Evolutionary conservation across 305 asterid species (phyloP), one percentile per base, ranked within the genome.

Genomic region (Plantago coronopus): DNA sequence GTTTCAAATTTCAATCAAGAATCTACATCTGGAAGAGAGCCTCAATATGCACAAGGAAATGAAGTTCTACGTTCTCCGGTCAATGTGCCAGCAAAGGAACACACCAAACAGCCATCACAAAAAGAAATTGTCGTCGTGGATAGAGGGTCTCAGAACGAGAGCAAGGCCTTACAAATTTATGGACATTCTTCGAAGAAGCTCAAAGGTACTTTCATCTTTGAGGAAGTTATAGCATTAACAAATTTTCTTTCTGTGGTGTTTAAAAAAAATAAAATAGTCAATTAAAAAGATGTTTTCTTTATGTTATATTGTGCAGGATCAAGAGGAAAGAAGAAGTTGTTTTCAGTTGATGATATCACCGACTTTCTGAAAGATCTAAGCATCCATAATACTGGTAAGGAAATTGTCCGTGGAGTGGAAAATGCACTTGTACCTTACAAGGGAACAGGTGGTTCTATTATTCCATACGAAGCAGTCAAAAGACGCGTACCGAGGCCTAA

Each of bases 341-440:
- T 50, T 59, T 59, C 76, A 31, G 48, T 86, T 64, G 85, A 89
- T 66, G 68, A 67, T 42, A 68, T 91, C 45, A 73, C 62, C 51
- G 43, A 51, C 31, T 63, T 61, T 67, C 66, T 91, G 82, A 66
- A 73, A 70, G 68, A 56, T 63, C 78, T 91, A 60, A 46, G 49
- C 48, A 78, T 91, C 67, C 49, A 67, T 66, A 49, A 55, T 69
- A 61, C 59, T 40, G 70, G 79, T 58, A 76, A 73, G 48, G 63
- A 73, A 60, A 56, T 58, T 60, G 66, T 31, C 65, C 47, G 48
- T 63, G 69, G 61, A 48, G 81, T 64, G 59, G 77, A 75, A 73
- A 69, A 53, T 55, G 95, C 86, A 59, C 82, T 93, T 69, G 87
- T 93, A 67, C 91, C 94, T 38, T 89, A 82, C 70, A 76, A 56